These are phyloP conservation scores for Penicillium sp. DNA, from an alignment of 2,329 filamentous ascomycete species.

Conservation along the genomic window DNA sequence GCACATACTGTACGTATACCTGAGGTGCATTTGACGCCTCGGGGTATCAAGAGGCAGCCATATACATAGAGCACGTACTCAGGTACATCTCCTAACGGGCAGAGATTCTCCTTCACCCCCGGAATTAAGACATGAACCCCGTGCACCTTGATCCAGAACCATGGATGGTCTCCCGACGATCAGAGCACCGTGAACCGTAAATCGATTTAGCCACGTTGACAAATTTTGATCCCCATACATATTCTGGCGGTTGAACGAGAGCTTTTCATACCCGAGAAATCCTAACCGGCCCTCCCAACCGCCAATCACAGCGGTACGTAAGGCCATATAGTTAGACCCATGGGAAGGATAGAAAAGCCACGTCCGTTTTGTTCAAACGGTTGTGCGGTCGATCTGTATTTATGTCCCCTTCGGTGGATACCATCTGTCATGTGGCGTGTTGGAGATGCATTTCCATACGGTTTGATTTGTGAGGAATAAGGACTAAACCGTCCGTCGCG, in stretches of 20 bases:
- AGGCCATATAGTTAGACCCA: constrained; percentile 9
- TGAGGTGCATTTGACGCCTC: too few species aligned
- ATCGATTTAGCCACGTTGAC: neutral
- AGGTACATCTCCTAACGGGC: too few species aligned
- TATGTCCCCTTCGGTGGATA: constrained; percentile 9
- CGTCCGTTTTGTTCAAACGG: neutral
- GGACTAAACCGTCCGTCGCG: neutral
- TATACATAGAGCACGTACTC: too few species aligned
- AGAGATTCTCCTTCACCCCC: too few species aligned
- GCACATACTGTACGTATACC: neutral
- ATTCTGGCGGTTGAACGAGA: neutral
- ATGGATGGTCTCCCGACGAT: neutral
- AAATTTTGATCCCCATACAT: too few species aligned
- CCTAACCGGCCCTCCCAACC: neutral
- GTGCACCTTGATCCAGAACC: neutral
- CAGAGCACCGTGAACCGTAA: neutral
- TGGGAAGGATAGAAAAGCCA: neutral
- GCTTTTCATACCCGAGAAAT: too few species aligned
- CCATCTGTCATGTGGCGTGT: constrained; percentile 1
- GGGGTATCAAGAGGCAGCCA: too few species aligned
- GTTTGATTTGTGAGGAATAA: constrained; percentile 1
- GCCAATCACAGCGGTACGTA: constrained; percentile 9
- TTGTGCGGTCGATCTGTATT: neutral
- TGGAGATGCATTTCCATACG: neutral
- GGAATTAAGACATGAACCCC: neutral